Evolutionary conservation across 306 rosid genomes (phyloP).

Genomic region (Canavalia ensiformis): DNA sequence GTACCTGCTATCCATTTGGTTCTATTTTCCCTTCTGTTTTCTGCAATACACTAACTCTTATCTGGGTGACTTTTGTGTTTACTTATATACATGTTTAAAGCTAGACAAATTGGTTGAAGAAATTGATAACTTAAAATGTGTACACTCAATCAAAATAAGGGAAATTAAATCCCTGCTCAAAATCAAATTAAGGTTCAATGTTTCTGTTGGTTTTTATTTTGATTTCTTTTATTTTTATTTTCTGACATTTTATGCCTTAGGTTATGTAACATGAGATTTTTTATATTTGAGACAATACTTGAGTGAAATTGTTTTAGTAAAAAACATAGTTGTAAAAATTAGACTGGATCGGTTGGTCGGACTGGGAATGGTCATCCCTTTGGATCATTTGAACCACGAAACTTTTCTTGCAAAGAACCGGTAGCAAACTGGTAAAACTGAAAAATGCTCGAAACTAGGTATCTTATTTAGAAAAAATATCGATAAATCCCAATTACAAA

Average conservation of each 20-base stretch:
- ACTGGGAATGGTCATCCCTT: too few species aligned
- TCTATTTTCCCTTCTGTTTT: slow-evolving; percentile 8
- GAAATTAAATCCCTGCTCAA: not conserved
- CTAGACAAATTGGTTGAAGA: not conserved
- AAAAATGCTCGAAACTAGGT: too few species aligned
- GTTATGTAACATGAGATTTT: not conserved
- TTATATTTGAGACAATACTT: too few species aligned
- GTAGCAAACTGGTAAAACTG: too few species aligned
- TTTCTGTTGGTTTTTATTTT: not conserved
- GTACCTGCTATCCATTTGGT: slow-evolving; percentile 1
- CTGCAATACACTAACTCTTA: not conserved
- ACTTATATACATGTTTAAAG: not conserved
- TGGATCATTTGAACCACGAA: too few species aligned
- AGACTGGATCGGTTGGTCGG: too few species aligned
- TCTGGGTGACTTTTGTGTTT: slow-evolving; percentile 10
- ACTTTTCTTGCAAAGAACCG: too few species aligned
- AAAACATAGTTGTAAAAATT: too few species aligned
- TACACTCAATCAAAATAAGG: not conserved
- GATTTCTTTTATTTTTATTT: not conserved
- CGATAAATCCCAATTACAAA: too few species aligned
- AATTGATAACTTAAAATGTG: slow-evolving; percentile 6
- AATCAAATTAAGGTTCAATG: slow-evolving; percentile 4
- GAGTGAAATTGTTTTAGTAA: too few species aligned
- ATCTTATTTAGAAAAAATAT: too few species aligned
- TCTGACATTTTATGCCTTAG: not conserved